Evolutionary conservation across 192 early-diverging fungal genomes (phyloP).

Genomic region (Globomyces pollinis-pini): DNA sequence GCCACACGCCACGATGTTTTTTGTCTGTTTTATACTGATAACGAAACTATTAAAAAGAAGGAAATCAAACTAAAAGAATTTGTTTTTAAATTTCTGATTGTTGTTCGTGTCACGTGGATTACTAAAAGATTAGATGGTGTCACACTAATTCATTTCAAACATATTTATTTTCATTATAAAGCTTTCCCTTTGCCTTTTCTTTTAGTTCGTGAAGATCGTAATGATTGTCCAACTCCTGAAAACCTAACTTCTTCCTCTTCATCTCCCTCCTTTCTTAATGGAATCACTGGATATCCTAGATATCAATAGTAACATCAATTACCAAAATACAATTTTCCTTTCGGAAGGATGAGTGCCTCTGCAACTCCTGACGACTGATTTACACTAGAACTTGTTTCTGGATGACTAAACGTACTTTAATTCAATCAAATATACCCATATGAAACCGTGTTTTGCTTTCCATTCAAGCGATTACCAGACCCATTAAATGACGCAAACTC

Average conservation of each 20-base stretch:
- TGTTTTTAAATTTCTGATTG: too few species aligned
- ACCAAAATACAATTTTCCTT: constrained; percentile 79
- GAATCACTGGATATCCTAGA: constrained; percentile 29
- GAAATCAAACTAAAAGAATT: too few species aligned
- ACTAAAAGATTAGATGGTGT: too few species aligned
- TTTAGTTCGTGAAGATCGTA: constrained; percentile 2
- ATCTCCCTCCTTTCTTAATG: not conserved
- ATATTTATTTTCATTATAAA: too few species aligned
- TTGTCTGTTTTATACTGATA: too few species aligned
- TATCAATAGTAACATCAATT: too few species aligned
- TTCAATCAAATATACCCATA: not conserved
- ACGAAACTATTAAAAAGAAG: too few species aligned
- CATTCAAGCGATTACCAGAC: constrained; percentile 35
- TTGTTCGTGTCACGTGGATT: too few species aligned
- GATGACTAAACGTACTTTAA: not conserved
- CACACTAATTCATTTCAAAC: too few species aligned
- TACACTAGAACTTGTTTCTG: not conserved
- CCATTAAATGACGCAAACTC: constrained; percentile 41
- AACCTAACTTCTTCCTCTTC: not conserved
- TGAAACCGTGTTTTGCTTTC: not conserved
- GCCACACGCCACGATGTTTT: too few species aligned
- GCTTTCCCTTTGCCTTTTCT: constrained; percentile 11
- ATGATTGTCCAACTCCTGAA: not conserved
- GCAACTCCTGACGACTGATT: constrained; percentile 32
- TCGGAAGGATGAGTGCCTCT: constrained; percentile 71